Evolutionary conservation across 2,329 filamentous ascomycete genomes (phyloP).

Genomic region (Hymenoscyphus fraxineus): DNA sequence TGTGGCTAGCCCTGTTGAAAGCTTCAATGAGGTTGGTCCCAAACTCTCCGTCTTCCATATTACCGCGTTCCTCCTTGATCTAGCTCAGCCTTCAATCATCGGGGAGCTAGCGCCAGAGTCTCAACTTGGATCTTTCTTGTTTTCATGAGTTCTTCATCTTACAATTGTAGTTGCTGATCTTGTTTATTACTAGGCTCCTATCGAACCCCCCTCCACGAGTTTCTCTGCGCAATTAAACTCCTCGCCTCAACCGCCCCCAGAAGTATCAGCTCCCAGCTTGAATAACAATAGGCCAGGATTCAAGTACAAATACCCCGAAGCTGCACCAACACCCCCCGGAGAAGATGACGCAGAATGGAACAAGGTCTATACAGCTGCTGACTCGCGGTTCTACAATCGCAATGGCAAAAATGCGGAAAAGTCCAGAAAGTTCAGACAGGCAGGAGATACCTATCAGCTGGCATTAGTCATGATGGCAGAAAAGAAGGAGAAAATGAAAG

Average conservation of each 20-base stretch:
- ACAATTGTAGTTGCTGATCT: background rate
- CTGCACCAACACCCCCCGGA: conserved; percentile 31
- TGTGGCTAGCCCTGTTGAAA: background rate
- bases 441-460: conserved; percentile 26
- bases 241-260: background rate
- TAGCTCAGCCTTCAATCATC: background rate
- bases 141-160: too few species aligned
- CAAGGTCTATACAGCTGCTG: conserved; percentile 33
- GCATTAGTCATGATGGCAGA: conserved; percentile 29
- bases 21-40: background rate
- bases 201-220: background rate
- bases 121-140: background rate
- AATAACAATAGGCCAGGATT: conserved; percentile 28
- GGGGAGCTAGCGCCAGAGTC: background rate
- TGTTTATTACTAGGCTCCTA: background rate
- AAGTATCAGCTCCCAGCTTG: conserved; percentile 13
- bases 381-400: conserved; percentile 33
- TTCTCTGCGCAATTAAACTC: background rate
- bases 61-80: background rate
- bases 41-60: background rate
- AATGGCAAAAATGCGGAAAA: conserved; percentile 27
- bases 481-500: conserved; percentile 26
- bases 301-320: conserved; percentile 35
- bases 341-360: conserved; percentile 33
- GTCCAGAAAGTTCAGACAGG: conserved; percentile 27